Evolutionary conservation across 805 yeast species (phyloP), one percentile per base, ranked within the genome.

Genomic region (Wickerhamomyces ciferrii): DNA sequence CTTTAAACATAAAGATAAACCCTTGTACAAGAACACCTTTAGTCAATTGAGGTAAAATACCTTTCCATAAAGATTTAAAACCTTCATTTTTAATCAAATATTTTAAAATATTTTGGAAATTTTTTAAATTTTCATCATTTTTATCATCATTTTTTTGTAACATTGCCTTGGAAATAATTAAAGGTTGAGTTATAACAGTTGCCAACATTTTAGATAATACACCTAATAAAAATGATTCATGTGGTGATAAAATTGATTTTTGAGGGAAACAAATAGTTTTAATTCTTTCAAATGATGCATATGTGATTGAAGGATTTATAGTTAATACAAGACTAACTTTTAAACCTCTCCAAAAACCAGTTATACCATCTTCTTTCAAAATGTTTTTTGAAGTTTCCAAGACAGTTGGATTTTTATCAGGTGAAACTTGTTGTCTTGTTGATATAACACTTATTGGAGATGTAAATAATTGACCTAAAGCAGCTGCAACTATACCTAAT

Each of bases 11-110:
- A 60, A 88, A 84, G 55, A 88, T 71, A 49, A 88, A 70, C 0
- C 96, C 96, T 64, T 88, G 96, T 5, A 87, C 96, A 39, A 88
- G 64, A 2, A 87, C 83, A 1, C 94, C 96, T 70, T 88, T 88
- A 36, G 81, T 62, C 48, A 88, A 71, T 62, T 88, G 96, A 6
- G 96, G 96, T 3, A 80, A 76, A 27, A 88, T 57, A 2, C 96
- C 96, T 68, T 83, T 87, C 79, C 88, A 88, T 50, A 87, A 68
- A 0, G 91, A 83, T 13, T 55, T 51, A 35, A 79, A 36, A 24
- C 87, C 89, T 56, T 87, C 94, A n/a, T 74, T 69, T 51, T 71
- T 66, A 70, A 79, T 76, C 53, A 87, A 70, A 59, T 80, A 77
- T 23, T 58, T 62, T 56, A 88, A 67, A 5, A 87, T 89, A 32